Conservation (phyloP, 73 alveolate genomes). For the Tetrahymena malaccensis region DNA sequence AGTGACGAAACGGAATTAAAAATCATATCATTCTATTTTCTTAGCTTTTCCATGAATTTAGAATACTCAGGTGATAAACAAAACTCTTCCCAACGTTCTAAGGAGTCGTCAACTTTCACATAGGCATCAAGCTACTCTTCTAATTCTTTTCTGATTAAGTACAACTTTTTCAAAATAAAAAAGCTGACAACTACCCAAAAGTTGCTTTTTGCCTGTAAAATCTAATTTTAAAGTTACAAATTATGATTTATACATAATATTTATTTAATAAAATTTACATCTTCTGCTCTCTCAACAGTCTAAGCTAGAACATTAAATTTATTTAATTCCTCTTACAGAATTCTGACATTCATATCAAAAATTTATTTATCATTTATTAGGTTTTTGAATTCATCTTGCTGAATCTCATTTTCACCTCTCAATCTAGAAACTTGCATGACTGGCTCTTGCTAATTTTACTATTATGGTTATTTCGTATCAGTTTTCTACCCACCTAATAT, state of each 20-base stretch:
- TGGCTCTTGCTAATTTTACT: background rate
- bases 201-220: background rate
- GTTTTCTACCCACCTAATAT: background rate
- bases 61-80: background rate
- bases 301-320: background rate
- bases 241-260: too few species aligned
- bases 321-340: background rate
- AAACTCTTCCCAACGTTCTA: background rate
- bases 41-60: background rate
- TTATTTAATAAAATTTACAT: background rate
- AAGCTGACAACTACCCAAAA: background rate
- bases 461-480: background rate
- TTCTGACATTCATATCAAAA: background rate
- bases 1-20: background rate
- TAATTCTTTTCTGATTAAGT: background rate
- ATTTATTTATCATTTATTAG: background rate
- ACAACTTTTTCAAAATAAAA: background rate
- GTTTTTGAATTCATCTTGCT: background rate
- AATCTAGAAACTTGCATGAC: background rate
- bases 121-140: background rate
- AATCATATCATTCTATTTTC: background rate
- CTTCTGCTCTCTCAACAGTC: background rate
- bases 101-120: background rate
- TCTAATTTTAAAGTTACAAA: background rate
- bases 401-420: background rate